phyloP scores from a whole-genome alignment of 495 filamentous ascomycete genomes.

The Hypoxylon intermedium region DNA sequence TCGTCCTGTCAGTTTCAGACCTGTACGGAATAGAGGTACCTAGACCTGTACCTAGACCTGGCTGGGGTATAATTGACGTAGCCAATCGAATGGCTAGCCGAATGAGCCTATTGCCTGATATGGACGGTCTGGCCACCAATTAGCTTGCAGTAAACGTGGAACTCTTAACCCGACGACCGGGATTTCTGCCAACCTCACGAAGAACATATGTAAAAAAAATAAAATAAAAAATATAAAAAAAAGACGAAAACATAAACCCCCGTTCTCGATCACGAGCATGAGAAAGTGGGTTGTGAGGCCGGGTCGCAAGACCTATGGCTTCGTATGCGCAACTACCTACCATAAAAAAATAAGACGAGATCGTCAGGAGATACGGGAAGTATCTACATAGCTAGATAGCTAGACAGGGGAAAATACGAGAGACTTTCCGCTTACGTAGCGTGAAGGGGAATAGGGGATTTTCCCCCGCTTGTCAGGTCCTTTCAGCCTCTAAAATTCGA shows the following conservation, averaged over 20 bases:
- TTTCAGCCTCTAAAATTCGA: slow-evolving; percentile 29
- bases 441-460: slow-evolving; percentile 29
- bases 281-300: not conserved
- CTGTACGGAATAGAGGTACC: slow-evolving; percentile 7
- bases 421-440: slow-evolving; percentile 20
- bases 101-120: slow-evolving; percentile 25
- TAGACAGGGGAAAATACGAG: slow-evolving; percentile 18
- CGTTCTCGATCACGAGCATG: not conserved
- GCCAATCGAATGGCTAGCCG: slow-evolving; percentile 20
- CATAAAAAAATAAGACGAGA: slow-evolving; percentile 16
- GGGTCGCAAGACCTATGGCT: not conserved
- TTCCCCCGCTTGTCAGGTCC: slow-evolving; percentile 11
- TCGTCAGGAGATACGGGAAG: slow-evolving; percentile 35
- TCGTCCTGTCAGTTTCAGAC: slow-evolving; percentile 29
- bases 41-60: not conserved
- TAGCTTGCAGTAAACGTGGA: not conserved
- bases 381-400: too few relatives aligned
- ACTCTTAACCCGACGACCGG: slow-evolving; percentile 12
- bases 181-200: not conserved
- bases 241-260: not conserved
- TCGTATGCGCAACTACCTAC: not conserved
- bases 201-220: too few relatives aligned
- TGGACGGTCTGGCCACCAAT: slow-evolving; percentile 23
- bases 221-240: too few relatives aligned
- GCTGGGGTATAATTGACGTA: not conserved